These are phyloP conservation scores for Triadica sebifera DNA, from an alignment of 345 rosid genomes.

Conservation along the genomic window DNA sequence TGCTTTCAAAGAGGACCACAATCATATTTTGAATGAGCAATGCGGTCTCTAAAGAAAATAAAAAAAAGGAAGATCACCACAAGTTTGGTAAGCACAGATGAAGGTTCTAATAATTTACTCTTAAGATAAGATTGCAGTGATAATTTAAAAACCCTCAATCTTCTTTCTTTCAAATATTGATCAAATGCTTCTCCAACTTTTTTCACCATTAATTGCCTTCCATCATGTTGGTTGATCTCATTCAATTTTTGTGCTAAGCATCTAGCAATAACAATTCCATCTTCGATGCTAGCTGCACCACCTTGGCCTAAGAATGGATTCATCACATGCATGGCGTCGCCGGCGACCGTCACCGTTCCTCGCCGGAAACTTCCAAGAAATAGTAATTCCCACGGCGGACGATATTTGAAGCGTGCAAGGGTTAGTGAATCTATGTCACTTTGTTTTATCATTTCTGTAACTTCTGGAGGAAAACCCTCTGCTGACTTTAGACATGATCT, in stretches of 20 bases:
- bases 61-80: neutral
- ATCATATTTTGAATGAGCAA: neutral
- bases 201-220: neutral
- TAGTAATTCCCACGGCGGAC: slow-evolving; percentile 8
- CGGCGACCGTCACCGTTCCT: slow-evolving; percentile 6
- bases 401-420: slow-evolving; percentile 5
- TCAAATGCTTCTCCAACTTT: slow-evolving; percentile 7
- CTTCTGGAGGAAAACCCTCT: neutral
- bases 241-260: neutral
- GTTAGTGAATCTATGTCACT: neutral
- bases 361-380: neutral
- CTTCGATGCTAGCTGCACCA: slow-evolving; percentile 5
- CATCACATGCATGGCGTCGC: slow-evolving; percentile 14
- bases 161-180: neutral
- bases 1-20: neutral
- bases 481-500: neutral
- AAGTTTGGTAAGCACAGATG: neutral
- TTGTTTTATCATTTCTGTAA: neutral
- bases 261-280: slow-evolving; percentile 8
- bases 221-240: neutral
- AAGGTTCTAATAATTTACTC: neutral
- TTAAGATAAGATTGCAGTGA: neutral
- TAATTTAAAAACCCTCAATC: neutral
- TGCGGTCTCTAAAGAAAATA: neutral
- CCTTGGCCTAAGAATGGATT: slow-evolving; percentile 8